These are phyloP conservation scores for Colletotrichum plurivorum DNA, from an alignment of 2,329 filamentous ascomycete genomes.

Conservation along the genomic window DNA sequence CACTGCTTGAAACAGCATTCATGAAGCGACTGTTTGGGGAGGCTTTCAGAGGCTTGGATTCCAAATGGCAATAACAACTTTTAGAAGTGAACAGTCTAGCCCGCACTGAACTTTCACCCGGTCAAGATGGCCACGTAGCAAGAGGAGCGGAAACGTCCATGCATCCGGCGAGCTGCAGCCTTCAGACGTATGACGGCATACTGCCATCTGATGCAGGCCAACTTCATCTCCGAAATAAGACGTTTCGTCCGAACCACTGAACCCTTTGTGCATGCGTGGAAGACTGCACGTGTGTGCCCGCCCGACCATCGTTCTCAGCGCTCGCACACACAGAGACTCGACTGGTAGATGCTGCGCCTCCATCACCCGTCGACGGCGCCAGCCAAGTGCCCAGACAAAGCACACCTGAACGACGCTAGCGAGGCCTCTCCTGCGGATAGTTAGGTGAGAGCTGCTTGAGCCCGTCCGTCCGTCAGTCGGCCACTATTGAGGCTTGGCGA, in stretches of 20 bases:
- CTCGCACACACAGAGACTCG: constrained; percentile 5
- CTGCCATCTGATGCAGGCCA: constrained; percentile 1
- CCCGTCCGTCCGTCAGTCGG: constrained; percentile 29
- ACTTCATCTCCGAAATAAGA: background rate
- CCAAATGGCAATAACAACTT: background rate
- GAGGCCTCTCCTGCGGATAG: background rate
- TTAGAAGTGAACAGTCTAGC: too few species aligned
- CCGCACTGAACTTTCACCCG: too few species aligned
- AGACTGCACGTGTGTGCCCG: background rate
- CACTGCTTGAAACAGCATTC: background rate
- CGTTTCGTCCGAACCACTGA: background rate
- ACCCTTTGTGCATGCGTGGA: constrained; percentile 10
- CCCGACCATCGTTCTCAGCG: background rate
- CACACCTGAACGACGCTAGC: constrained; percentile 30
- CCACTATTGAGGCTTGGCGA: background rate
- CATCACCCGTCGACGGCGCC: constrained; percentile 26
- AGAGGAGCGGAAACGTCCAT: background rate
- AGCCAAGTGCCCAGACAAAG: constrained; percentile 13
- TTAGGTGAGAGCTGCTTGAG: background rate
- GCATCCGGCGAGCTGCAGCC: constrained; percentile 8
- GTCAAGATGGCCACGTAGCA: background rate
- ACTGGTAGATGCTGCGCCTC: constrained; percentile 21
- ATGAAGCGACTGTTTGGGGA: background rate
- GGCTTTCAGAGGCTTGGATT: background rate
- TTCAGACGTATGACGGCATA: background rate